phyloP scores from a whole-genome alignment of 2,329 filamentous ascomycete species.

The Cercospora zeae-maydis region DNA sequence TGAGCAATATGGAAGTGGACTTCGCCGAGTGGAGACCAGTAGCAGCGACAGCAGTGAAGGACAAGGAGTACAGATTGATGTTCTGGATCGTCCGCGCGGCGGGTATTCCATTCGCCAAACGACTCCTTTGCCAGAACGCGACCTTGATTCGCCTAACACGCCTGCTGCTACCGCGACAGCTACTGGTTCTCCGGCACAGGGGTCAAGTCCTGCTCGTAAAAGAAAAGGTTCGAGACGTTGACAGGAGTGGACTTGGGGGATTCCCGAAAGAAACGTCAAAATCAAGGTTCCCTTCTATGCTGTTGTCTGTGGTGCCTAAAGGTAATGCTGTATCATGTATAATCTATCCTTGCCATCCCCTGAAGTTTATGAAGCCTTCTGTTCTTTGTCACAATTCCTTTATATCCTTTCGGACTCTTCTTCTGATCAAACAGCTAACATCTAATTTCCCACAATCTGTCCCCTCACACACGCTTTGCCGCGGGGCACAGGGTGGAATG shows the following conservation, averaged over 20 bases:
- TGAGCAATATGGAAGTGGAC: slow-evolving; percentile 18
- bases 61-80: slow-evolving; percentile 33
- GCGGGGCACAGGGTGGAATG: not conserved
- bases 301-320: not conserved
- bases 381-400: not conserved
- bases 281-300: not conserved
- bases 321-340: not conserved
- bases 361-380: not conserved
- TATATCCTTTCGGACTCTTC: not conserved
- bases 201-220: slow-evolving; percentile 22
- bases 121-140: not conserved
- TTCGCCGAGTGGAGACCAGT: slow-evolving; percentile 26
- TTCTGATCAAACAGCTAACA: not conserved
- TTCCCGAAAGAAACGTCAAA: too few relatives aligned
- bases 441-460: not conserved
- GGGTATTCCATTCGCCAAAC: slow-evolving; percentile 25
- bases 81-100: slow-evolving; percentile 25
- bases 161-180: slow-evolving; percentile 16
- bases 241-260: not conserved
- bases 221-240: slow-evolving; percentile 19
- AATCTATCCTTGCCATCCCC: not conserved
- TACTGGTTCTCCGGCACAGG: slow-evolving; percentile 13
- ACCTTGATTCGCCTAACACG: slow-evolving; percentile 6
- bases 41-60: slow-evolving; percentile 29
- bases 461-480: not conserved